Conservation (phyloP, 768 basidiomycete species). For the Auriscalpium orientale region DNA sequence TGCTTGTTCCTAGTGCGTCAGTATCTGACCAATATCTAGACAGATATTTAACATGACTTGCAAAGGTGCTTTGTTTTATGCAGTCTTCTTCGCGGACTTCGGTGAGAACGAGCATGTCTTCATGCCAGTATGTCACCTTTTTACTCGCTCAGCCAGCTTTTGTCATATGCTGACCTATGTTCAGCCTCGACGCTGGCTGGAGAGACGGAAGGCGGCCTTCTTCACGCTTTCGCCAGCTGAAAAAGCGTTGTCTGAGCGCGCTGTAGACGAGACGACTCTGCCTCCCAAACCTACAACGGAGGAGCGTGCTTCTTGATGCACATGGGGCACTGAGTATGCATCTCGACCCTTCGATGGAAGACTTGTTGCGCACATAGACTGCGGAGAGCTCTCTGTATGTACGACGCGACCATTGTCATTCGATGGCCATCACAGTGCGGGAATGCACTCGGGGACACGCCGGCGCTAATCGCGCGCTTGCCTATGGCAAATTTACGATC, state of each 20-base stretch:
- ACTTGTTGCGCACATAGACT: no score
- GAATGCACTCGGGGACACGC: no score
- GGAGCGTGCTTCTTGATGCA: not conserved
- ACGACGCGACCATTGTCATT: no score
- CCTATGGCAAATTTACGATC: no score
- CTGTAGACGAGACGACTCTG: not conserved
- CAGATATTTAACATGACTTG: not conserved
- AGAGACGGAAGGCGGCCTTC: slow-evolving; percentile 40
- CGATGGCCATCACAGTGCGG: no score
- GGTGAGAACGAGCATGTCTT: slow-evolving; percentile 19
- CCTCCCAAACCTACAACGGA: not conserved
- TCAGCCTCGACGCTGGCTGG: slow-evolving; percentile 55
- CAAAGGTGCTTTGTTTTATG: slow-evolving; percentile 12
- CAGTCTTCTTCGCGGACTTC: slow-evolving; percentile 17
- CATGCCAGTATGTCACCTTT: slow-evolving; percentile 13
- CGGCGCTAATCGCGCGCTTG: no score
- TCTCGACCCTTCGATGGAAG: no score
- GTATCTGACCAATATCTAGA: not conserved
- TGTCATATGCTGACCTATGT: not conserved
- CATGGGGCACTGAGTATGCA: no score
- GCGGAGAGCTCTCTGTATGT: no score
- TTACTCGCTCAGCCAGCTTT: not conserved
- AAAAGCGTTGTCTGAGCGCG: slow-evolving; percentile 27
- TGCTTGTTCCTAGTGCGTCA: slow-evolving; percentile 13
- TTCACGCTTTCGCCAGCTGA: slow-evolving; percentile 56